These are phyloP conservation scores for Flaveria trinervia DNA, from an alignment of 129 eudicot genomes.

Conservation along the genomic window DNA sequence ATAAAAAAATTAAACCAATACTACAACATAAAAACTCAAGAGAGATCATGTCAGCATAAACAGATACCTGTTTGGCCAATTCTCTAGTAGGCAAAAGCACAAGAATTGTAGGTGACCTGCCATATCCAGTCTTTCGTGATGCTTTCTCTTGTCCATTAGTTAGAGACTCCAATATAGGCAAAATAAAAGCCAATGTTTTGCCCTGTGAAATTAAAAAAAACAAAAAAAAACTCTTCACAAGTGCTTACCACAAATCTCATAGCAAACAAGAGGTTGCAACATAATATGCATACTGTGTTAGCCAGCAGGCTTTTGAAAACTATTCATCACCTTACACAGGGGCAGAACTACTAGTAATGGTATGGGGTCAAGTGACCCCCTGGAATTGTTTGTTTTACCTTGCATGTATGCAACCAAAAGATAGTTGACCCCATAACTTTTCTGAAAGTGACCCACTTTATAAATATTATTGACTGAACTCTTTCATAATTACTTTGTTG, in stretches of 20 bases:
- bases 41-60: background rate
- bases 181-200: conserved; percentile 85
- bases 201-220: conserved; percentile 45
- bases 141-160: conserved; percentile 65
- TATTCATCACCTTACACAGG: no score
- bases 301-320: background rate
- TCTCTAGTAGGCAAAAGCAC: conserved; percentile 94
- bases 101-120: conserved; percentile 79
- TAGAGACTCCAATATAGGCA: conserved; percentile 82
- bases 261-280: background rate
- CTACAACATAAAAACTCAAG: background rate
- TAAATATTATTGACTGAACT: no score
- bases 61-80: conserved; percentile 77
- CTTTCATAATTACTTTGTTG: no score
- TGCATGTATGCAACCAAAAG: no score
- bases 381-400: no score
- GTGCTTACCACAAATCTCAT: background rate
- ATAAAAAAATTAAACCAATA: background rate
- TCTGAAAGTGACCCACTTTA: no score
- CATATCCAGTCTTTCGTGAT: conserved; percentile 72
- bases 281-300: background rate
- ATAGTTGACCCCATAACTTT: no score
- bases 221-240: background rate
- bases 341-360: no score
- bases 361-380: no score